Evolutionary conservation across 2,329 filamentous ascomycete genomes (phyloP), one percentile per base, ranked within the genome.

Genomic region (Fonsecaea nubica): DNA sequence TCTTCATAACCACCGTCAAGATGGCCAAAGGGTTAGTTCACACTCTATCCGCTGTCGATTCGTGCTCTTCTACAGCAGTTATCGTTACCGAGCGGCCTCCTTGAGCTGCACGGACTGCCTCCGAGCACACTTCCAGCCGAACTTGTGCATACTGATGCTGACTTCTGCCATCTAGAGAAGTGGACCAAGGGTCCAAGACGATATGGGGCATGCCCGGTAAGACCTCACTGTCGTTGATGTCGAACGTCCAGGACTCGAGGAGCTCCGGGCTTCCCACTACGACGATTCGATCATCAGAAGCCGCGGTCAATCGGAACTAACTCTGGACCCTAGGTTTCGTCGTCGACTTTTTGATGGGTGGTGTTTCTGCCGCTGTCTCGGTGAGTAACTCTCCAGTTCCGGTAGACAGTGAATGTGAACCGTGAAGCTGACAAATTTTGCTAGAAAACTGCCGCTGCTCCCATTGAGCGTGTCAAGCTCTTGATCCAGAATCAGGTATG

Each of bases 391-490:
- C 36, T 32, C 25, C 62, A 5, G 38, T 65, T 25, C 7, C 8
- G 6, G 18, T 40, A 30, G 57, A 35, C 12, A 38, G 25, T 50
- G n/a, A 53, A 62, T 3, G 45, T 40, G 50, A 18, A 38, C 50
- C 32, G 25, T 18, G 35, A 40, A 61, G 33, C 71, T 72, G 58
- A 72, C 66, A 60, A 38, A 7, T 21, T 32, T 30, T 53, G 1
- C 45, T 35, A 72, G 70, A 99, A 99, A 93, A 99, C 95, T 77
- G 95, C 95, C 80, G 95, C 95, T 82, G 95, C 95, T 86, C 95
- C 95, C 85, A 99, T 99, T 79, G 95, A 99, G 93, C 95, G 95
- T 93, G 91, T 99, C 86, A 99, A 99, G 93, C 95, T 99, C 81
- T 92, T 99, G 81, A 96, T 99, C 87, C 95, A 99, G 89, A 99